Percentiles rank a stretch among this genome's conserved stretches.
These are phyloP conservation scores for Annona cherimola DNA, from an alignment of 164 flowering plant genomes.

Conservation along the genomic window DNA sequence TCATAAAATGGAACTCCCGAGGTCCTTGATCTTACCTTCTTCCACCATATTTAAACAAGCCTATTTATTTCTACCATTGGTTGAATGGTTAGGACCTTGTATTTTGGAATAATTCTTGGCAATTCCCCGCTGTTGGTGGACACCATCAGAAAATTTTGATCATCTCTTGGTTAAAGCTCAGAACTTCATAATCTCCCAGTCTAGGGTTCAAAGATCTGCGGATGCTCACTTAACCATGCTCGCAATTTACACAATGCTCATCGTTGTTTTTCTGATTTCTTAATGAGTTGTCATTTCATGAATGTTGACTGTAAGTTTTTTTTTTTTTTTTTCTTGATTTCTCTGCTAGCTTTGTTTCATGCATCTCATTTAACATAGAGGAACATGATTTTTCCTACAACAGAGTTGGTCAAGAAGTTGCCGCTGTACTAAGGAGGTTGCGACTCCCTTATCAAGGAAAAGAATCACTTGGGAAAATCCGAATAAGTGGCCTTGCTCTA, in stretches of 20 bases:
- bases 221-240: neutral
- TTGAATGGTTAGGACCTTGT: neutral
- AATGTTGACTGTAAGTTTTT: neutral
- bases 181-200: neutral
- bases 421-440: conserved; percentile 69
- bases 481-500: conserved; percentile 56
- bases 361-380: conserved; percentile 1
- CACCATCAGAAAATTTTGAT: neutral
- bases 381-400: neutral
- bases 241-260: neutral
- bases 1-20: neutral
- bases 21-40: neutral
- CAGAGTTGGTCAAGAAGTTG: conserved; percentile 75
- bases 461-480: conserved; percentile 77
- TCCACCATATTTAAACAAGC: neutral
- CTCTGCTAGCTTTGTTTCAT: neutral
- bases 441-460: conserved; percentile 66
- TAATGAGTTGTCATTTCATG: neutral
- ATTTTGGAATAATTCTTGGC: neutral
- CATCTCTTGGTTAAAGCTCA: neutral
- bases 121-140: neutral
- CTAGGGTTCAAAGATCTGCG: neutral
- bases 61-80: neutral
- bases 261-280: neutral
- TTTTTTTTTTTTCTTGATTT: neutral